Base-by-base conservation (phyloP, 495 filamentous ascomycete species). In the Penicillium paxilli region DNA sequence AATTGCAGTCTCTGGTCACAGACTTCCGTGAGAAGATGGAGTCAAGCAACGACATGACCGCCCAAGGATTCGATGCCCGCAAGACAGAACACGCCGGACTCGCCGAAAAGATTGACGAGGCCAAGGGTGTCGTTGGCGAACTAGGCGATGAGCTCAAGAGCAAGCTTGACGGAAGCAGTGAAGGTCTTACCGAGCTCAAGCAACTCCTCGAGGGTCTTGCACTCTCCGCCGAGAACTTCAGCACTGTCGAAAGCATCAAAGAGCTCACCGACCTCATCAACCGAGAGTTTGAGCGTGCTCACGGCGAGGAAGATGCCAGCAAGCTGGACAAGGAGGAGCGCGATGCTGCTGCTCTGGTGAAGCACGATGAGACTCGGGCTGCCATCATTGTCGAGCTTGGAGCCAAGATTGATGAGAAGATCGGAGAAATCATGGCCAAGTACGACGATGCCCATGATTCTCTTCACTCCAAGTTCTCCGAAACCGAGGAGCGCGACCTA, bases 261-360 rank as follows among this genome's bases (percentile, higher is more conserved):
- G 87, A 92, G 55, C 77, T 96, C 35, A 84, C 88, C 51, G 89
- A 96, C 51, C 79, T 83, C 1, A 82, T 96, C 59, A 92, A 86
- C 62, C 67, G 79, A 0, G 92, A 94, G 55, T 95, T 96, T 54
- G 89, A 95, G 56, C 84, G 88, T 20, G 81, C 86, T 9, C 85
- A 87, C 45, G 81, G 82, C 9, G 81, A 83, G 30, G 74, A 90
- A 17, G 84, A 89, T 55, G 84, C 83, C 6, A 73, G 80, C 30
- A 92, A 87, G 66, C 73, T 87, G 14, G 88, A 93, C 37, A 78
- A 83, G 4, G 90, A 93, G 57, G 87, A 95, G 65, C 86, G 88
- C 51, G 78, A 94, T 52, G 84, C 88, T 35, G 75, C 83, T 47
- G 74, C 81, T 17, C 70, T 87, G n/a, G 83, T 91, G 55, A 86